Percentiles rank a stretch among this genome's conserved stretches.
Evolutionary conservation across 805 yeast genomes (phyloP).

Genomic region (Myxozyma geophila): DNA sequence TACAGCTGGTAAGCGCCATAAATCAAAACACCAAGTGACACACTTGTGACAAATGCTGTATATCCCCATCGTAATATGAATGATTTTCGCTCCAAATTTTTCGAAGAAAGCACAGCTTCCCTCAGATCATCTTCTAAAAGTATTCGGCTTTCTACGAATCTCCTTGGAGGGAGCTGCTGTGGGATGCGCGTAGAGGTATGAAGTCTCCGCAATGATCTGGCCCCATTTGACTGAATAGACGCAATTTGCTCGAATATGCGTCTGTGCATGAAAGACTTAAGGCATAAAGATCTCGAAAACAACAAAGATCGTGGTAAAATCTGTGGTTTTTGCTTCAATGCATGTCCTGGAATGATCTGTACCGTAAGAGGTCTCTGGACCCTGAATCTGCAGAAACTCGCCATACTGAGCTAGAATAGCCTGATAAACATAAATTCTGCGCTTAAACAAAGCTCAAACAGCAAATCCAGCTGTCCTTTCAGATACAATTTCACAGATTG

Average conservation of each 20-base stretch:
- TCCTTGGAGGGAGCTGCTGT: slow-evolving; percentile 9
- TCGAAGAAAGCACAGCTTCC: slow-evolving; percentile 30
- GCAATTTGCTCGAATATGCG: too few relatives aligned
- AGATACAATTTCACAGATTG: too few relatives aligned
- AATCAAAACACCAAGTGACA: slow-evolving; percentile 40
- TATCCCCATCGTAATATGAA: slow-evolving; percentile 2
- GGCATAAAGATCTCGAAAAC: background rate
- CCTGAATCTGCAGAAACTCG: too few relatives aligned
- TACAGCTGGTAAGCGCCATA: slow-evolving; percentile 25
- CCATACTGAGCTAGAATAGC: too few relatives aligned
- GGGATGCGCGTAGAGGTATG: background rate
- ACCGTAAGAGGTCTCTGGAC: too few relatives aligned
- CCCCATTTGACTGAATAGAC: too few relatives aligned
- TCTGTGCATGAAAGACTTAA: too few relatives aligned
- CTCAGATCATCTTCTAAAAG: slow-evolving; percentile 30
- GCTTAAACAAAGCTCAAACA: too few relatives aligned
- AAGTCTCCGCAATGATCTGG: background rate
- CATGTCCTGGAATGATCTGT: too few relatives aligned
- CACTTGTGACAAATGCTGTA: background rate
- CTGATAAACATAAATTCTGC: too few relatives aligned
- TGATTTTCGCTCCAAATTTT: slow-evolving; percentile 3
- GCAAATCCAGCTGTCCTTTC: too few relatives aligned
- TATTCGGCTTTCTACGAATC: slow-evolving; percentile 21
- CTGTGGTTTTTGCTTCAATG: background rate
- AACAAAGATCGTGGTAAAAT: too few relatives aligned